phyloP scores from a whole-genome alignment of 306 rosid species.

The Cucumis melo region DNA sequence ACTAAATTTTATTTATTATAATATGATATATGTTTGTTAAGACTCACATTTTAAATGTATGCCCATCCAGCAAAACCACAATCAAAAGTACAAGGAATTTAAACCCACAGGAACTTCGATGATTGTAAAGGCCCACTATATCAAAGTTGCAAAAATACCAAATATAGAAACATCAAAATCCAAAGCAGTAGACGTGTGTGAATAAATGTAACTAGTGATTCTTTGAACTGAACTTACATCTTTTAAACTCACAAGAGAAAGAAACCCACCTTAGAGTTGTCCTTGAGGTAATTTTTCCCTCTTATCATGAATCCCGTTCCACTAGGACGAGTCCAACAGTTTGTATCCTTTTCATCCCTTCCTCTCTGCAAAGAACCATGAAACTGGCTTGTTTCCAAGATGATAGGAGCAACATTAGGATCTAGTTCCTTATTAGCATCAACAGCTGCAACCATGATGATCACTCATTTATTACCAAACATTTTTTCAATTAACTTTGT shows the following conservation, averaged over 20 bases:
- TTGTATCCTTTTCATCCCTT: slow-evolving; percentile 40
- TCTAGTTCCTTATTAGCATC: slow-evolving; percentile 43
- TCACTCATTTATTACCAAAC: not conserved
- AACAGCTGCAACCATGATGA: slow-evolving; percentile 34
- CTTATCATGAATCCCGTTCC: slow-evolving; percentile 77
- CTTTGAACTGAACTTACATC: not conserved
- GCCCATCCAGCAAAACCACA: not conserved
- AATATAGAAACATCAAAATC: not conserved
- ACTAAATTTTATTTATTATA: not conserved
- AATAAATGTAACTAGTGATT: not conserved
- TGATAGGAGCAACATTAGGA: slow-evolving; percentile 23
- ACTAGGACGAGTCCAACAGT: slow-evolving; percentile 76
- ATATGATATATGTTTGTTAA: not conserved
- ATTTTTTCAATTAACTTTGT: not conserved
- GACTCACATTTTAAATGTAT: not conserved
- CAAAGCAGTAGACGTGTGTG: not conserved
- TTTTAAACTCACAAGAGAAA: not conserved
- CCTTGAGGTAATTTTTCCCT: slow-evolving; percentile 82
- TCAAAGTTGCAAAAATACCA: not conserved
- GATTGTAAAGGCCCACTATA: not conserved
- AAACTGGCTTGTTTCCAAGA: slow-evolving; percentile 32
- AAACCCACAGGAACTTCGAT: not conserved
- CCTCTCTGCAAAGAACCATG: slow-evolving; percentile 44
- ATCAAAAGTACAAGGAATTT: not conserved
- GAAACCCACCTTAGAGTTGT: slow-evolving; percentile 58